phyloP scores from a whole-genome alignment of 2,329 filamentous ascomycete genomes.

The Aureobasidium pullulans region DNA sequence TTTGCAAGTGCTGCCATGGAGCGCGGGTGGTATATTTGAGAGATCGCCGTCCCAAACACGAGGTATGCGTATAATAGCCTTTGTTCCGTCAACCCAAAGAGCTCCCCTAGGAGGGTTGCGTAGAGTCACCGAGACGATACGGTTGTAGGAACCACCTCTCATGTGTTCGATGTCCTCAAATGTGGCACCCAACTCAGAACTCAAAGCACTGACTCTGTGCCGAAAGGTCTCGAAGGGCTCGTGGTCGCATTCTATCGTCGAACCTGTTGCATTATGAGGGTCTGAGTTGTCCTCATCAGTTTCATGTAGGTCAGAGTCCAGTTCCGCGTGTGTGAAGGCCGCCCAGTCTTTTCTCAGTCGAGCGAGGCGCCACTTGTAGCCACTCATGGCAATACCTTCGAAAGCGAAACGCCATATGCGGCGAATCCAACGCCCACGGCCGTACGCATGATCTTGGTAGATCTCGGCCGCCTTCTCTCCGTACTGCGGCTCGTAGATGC shows the following conservation, averaged over 20 bases:
- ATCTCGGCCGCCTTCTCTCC: background rate
- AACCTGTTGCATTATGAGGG: background rate
- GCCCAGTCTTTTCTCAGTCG: no score
- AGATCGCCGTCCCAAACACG: background rate
- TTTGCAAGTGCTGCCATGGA: background rate
- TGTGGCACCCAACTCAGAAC: background rate
- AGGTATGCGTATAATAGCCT: background rate
- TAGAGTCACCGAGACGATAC: background rate
- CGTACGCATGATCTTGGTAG: background rate
- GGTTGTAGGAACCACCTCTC: background rate
- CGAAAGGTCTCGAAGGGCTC: background rate
- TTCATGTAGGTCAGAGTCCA: no score
- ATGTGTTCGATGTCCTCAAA: background rate
- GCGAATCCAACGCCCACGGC: no score
- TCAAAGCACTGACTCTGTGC: background rate
- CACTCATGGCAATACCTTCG: no score
- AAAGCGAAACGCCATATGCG: no score
- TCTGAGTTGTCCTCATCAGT: no score
- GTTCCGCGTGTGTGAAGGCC: no score
- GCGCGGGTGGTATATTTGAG: background rate
- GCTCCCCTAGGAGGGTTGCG: background rate
- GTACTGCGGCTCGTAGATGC: background rate
- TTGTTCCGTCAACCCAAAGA: background rate
- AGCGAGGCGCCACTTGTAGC: no score
- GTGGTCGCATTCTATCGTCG: background rate